phyloP scores from a whole-genome alignment of 2,329 filamentous ascomycete species.

The Colletotrichum sojae region DNA sequence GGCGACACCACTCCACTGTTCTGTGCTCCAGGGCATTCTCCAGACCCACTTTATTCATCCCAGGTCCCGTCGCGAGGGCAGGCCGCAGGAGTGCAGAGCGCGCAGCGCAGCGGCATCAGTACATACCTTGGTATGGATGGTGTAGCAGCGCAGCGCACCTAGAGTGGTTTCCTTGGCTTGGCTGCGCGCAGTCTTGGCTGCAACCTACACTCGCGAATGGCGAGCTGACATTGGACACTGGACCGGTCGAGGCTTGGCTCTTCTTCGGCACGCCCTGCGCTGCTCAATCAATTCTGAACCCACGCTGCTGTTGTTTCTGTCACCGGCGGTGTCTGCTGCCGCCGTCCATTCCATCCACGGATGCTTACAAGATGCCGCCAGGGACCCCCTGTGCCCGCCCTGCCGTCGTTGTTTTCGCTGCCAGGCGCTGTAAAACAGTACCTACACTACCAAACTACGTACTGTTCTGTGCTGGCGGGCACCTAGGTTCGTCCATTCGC shows the following conservation, averaged over 20 bases:
- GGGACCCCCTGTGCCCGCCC: no score
- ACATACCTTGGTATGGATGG: no score
- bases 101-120: background rate
- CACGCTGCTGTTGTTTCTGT: background rate
- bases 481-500: no score
- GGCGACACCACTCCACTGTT: background rate
- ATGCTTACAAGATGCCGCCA: no score
- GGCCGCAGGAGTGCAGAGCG: slow-evolving; percentile 5
- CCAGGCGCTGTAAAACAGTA: no score
- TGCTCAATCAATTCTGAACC: background rate
- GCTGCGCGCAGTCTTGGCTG: slow-evolving; percentile 37
- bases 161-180: slow-evolving; percentile 37
- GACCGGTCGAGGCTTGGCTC: slow-evolving; percentile 30
- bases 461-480: no score
- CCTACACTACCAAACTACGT: no score
- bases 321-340: background rate
- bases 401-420: no score
- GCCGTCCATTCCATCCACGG: background rate
- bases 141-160: background rate
- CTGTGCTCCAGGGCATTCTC: slow-evolving; percentile 28
- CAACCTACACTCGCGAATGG: slow-evolving; percentile 28
- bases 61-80: slow-evolving; percentile 5
- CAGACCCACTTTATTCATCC: slow-evolving; percentile 20
- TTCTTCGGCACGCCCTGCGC: background rate
- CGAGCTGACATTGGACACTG: slow-evolving; percentile 26